phyloP scores from a whole-genome alignment of 495 filamentous ascomycete genomes.

The Xylaria bambusicola region DNA sequence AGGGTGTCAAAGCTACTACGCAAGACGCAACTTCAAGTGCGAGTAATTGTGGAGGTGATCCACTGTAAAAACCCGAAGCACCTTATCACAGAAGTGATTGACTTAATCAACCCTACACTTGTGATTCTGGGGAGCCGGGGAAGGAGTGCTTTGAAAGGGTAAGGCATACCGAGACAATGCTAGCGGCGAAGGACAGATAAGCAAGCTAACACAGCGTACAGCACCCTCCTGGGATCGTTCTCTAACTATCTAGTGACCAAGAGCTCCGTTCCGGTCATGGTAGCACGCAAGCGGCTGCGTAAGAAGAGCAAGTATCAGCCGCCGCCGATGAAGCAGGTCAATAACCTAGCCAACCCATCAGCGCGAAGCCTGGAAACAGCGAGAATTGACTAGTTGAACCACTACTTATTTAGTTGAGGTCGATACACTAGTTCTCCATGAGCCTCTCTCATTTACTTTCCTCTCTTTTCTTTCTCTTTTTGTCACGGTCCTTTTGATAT shows the following conservation, averaged over 20 bases:
- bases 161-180: constrained; percentile 36
- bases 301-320: constrained; percentile 72
- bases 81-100: constrained; percentile 86
- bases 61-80: constrained; percentile 96
- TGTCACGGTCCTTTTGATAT: background rate
- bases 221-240: constrained; percentile 79
- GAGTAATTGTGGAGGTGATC: constrained; percentile 90
- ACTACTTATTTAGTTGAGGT: background rate
- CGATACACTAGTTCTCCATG: background rate
- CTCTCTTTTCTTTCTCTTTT: background rate
- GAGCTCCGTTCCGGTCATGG: constrained; percentile 94
- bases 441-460: background rate
- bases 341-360: constrained; percentile 67
- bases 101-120: constrained; percentile 86
- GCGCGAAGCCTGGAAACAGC: constrained; percentile 64
- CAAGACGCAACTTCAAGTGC: constrained; percentile 87
- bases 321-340: constrained; percentile 62
- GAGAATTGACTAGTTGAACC: constrained; percentile 60
- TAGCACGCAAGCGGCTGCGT: constrained; percentile 76
- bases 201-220: constrained; percentile 16
- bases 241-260: constrained; percentile 96
- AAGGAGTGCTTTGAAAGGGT: constrained; percentile 91
- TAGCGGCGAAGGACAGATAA: background rate
- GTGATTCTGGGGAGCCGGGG: constrained; percentile 91
- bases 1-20: constrained; percentile 79